Conservation (phyloP, 2,329 filamentous ascomycete genomes). For the Paecilomyces sp. region DNA sequence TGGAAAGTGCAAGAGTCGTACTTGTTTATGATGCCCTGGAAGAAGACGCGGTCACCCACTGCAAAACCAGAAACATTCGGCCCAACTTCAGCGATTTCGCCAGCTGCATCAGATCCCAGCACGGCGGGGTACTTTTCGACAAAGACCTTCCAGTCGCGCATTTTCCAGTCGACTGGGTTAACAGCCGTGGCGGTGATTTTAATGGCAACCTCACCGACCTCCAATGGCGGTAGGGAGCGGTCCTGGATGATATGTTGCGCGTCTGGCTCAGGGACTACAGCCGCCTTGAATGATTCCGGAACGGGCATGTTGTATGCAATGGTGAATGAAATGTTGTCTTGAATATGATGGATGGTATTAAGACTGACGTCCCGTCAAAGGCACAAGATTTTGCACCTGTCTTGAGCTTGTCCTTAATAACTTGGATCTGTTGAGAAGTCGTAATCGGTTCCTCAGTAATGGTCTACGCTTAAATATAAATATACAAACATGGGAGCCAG, state of each 20-base stretch:
- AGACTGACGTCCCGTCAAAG: background rate
- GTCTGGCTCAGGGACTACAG: background rate
- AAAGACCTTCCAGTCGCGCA: conserved; percentile 20
- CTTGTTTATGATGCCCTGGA: conserved; percentile 26
- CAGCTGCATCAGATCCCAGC: conserved; percentile 17
- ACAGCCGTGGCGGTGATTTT: conserved; percentile 12
- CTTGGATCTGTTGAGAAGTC: too few relatives aligned
- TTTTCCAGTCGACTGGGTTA: conserved; percentile 20
- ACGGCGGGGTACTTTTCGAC: background rate
- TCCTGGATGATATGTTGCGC: conserved; percentile 8
- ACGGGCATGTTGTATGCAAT: background rate
- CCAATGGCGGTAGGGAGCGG: conserved; percentile 13
- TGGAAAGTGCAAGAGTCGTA: conserved; percentile 27
- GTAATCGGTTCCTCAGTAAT: too few relatives aligned
- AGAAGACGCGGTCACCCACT: conserved; percentile 24
- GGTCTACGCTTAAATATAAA: too few relatives aligned
- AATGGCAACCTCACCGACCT: conserved; percentile 5
- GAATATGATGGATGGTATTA: background rate
- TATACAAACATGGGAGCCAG: too few relatives aligned
- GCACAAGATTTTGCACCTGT: background rate
- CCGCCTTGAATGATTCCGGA: background rate
- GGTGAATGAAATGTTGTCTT: background rate
- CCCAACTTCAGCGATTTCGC: conserved; percentile 7
- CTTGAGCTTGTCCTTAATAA: background rate
- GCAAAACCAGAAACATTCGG: conserved; percentile 11